Evolutionary conservation across 176 grass and related monocot genomes (phyloP).

Genomic region (Themeda triandra): DNA sequence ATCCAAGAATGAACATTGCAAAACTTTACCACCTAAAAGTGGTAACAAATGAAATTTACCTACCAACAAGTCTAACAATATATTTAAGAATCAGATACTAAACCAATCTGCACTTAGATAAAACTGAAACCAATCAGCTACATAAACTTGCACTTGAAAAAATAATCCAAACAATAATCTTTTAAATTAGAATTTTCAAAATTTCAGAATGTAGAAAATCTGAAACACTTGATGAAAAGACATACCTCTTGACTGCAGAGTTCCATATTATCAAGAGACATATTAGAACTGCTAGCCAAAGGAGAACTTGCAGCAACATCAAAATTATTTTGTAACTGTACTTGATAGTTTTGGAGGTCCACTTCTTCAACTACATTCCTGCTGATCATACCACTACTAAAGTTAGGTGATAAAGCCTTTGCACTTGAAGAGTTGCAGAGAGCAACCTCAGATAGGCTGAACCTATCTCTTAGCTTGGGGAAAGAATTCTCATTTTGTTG

Average conservation of each 20-base stretch:
- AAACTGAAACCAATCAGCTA: not conserved
- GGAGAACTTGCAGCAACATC: slow-evolving; percentile 3
- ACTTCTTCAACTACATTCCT: not conserved
- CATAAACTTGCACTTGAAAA: not conserved
- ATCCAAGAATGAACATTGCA: not conserved
- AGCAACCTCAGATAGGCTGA: slow-evolving; percentile 16
- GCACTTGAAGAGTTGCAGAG: slow-evolving; percentile 30
- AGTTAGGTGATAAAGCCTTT: slow-evolving; percentile 7
- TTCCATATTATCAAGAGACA: slow-evolving; percentile 25
- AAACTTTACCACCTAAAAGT: slow-evolving; percentile 9
- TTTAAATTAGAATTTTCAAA: not conserved
- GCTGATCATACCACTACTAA: not conserved
- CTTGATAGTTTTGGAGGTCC: slow-evolving; percentile 10
- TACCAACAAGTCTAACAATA: slow-evolving; percentile 7
- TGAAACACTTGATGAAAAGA: slow-evolving; percentile 14
- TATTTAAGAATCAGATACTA: not conserved
- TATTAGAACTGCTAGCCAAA: slow-evolving; percentile 24
- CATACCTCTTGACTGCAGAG: slow-evolving; percentile 32
- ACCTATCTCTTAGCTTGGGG: slow-evolving; percentile 16
- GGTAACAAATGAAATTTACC: slow-evolving; percentile 7
- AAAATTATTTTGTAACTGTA: slow-evolving; percentile 32
- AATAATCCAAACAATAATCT: slow-evolving; percentile 1
- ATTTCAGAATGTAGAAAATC: slow-evolving; percentile 21
- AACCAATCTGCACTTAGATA: slow-evolving; percentile 16
- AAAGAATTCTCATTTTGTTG: slow-evolving; percentile 21